Evolutionary conservation across 2,329 filamentous ascomycete species (phyloP).

Genomic region (Arthrobotrys megalospora): DNA sequence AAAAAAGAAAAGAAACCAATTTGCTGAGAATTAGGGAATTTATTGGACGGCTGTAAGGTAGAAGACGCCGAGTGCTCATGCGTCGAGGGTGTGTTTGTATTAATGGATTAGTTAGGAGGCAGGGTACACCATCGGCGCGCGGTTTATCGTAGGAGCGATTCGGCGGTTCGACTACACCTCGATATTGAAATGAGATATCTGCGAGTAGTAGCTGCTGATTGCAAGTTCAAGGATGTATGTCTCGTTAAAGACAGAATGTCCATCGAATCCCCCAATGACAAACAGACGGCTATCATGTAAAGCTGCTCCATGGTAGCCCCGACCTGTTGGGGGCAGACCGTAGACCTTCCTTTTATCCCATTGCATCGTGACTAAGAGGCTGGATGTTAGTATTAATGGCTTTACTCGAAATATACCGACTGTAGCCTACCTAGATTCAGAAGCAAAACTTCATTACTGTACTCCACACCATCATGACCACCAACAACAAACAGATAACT

Average conservation of each 20-base stretch:
- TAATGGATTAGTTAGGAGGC: constrained; percentile 64
- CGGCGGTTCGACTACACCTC: constrained; percentile 71
- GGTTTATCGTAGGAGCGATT: constrained; percentile 37
- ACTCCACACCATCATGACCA: constrained; percentile 79
- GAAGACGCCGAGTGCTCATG: neutral
- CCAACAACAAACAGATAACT: constrained; percentile 80
- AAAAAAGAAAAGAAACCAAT: constrained; percentile 47
- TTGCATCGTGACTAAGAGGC: constrained; percentile 76
- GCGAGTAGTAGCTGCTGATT: constrained; percentile 80
- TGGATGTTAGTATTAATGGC: neutral
- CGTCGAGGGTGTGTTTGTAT: neutral
- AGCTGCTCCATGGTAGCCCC: constrained; percentile 78
- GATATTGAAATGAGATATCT: constrained; percentile 81
- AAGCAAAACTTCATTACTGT: constrained; percentile 78
- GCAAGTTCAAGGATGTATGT: constrained; percentile 78
- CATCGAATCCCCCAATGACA: constrained; percentile 78
- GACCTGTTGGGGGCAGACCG: constrained; percentile 74
- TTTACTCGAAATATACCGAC: neutral
- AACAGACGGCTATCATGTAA: constrained; percentile 77
- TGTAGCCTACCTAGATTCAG: constrained; percentile 72
- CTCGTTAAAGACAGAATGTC: constrained; percentile 76
- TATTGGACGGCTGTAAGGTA: constrained; percentile 21
- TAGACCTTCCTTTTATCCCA: constrained; percentile 79
- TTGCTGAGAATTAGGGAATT: constrained; percentile 51
- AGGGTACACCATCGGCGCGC: constrained; percentile 63